Evolutionary conservation across 2,329 filamentous ascomycete species (phyloP).

Genomic region (Arthrocladium fulminans): DNA sequence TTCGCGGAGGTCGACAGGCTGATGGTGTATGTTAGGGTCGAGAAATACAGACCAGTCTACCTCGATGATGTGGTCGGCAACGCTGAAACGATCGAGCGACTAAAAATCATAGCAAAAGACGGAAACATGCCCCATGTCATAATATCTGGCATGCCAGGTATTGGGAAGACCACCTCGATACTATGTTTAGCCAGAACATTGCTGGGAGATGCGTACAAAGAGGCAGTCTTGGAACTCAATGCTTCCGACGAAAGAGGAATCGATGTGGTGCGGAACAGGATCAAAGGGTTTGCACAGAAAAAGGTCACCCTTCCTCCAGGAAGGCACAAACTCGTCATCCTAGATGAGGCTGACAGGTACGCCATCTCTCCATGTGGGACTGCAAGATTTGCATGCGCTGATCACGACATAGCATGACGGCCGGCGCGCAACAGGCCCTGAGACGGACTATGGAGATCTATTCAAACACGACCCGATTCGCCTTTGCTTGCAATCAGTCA

Average conservation of each 20-base stretch:
- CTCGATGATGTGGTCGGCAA: constrained; percentile 97
- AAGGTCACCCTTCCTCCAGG: constrained; percentile 90
- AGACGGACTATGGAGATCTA: constrained; percentile 98
- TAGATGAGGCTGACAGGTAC: constrained; percentile 87
- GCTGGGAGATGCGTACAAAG: constrained; percentile 88
- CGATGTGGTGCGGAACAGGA: constrained; percentile 91
- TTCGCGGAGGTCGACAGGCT: neutral
- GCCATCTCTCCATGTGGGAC: constrained; percentile 7
- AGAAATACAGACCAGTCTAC: constrained; percentile 93
- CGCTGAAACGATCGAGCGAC: constrained; percentile 89
- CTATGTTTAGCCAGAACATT: constrained; percentile 86
- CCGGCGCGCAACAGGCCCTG: constrained; percentile 88
- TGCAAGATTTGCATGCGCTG: constrained; percentile 8
- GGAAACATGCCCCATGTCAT: constrained; percentile 99
- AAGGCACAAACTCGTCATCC: constrained; percentile 90
- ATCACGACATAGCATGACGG: constrained; percentile 65
- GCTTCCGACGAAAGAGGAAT: constrained; percentile 95
- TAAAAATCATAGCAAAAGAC: constrained; percentile 97
- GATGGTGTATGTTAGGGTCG: constrained; percentile 60
- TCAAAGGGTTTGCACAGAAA: constrained; percentile 98
- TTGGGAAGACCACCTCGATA: constrained; percentile 95
- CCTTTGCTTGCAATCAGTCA: constrained; percentile 95
- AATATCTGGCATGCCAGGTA: constrained; percentile 98
- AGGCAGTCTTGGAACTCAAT: constrained; percentile 92
- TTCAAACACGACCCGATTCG: constrained; percentile 89